phyloP scores from a whole-genome alignment of 164 flowering plant species.

The Nymphaea thermarum region DNA sequence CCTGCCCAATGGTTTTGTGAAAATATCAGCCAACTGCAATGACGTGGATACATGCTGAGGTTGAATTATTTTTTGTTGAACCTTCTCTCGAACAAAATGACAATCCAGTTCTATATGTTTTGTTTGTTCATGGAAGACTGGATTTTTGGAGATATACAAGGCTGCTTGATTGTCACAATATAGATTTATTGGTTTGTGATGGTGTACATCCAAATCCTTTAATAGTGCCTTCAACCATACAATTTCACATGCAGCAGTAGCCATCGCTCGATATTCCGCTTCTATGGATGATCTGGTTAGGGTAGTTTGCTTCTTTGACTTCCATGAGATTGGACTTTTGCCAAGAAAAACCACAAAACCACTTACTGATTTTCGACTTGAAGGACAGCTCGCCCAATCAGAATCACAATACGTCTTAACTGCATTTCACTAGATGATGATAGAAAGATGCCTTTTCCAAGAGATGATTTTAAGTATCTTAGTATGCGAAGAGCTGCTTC shows the following conservation, averaged over 20 bases:
- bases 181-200: not conserved
- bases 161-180: slow-evolving; percentile 18
- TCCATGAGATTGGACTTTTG: slow-evolving; percentile 3
- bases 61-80: not conserved
- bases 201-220: not conserved
- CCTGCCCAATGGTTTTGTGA: not conserved
- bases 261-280: slow-evolving; percentile 8
- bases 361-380: not conserved
- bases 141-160: slow-evolving; percentile 1
- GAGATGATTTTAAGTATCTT: not conserved
- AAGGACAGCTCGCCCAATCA: slow-evolving; percentile 1
- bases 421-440: not conserved
- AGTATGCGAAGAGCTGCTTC: slow-evolving; percentile 5
- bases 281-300: slow-evolving; percentile 5
- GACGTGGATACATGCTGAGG: not conserved
- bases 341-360: no score
- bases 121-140: not conserved
- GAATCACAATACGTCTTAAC: not conserved
- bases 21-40: not conserved
- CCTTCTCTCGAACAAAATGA: not conserved
- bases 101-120: slow-evolving; percentile 1
- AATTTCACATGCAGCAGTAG: not conserved
- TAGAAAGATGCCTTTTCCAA: not conserved
- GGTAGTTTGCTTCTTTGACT: slow-evolving; percentile 2
- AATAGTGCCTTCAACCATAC: not conserved